phyloP scores from a whole-genome alignment of 345 rosid genomes.

The Brassica incana region DNA sequence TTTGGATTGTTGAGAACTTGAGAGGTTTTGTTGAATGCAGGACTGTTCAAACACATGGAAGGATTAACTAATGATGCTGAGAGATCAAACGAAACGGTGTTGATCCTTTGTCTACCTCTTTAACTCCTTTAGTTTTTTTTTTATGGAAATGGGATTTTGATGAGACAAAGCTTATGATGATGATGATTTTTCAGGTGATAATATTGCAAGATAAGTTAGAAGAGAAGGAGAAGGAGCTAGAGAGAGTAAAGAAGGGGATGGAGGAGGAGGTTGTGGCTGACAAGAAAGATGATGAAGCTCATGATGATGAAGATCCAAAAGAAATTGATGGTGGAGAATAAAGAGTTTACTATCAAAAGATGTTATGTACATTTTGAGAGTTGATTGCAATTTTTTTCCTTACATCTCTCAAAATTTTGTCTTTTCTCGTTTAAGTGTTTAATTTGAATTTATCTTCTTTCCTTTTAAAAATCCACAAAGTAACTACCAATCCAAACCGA shows the following conservation, averaged over 20 bases:
- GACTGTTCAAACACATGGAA: constrained; percentile 66
- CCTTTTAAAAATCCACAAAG: background rate
- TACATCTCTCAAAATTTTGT: background rate
- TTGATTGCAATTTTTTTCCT: constrained; percentile 18
- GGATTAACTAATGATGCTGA: constrained; percentile 77
- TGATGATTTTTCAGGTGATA: constrained; percentile 51
- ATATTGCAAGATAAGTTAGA: constrained; percentile 69
- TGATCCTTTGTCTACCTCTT: constrained; percentile 9
- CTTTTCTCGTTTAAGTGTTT: background rate
- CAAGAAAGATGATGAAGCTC: constrained; percentile 35
- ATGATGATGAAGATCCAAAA: constrained; percentile 35
- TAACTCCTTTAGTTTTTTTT: background rate
- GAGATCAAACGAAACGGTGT: constrained; percentile 85
- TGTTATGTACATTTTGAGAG: constrained; percentile 31
- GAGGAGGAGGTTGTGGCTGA: constrained; percentile 35
- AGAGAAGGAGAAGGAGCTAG: constrained; percentile 65
- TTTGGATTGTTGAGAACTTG: constrained; percentile 8
- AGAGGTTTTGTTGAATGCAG: constrained; percentile 45
- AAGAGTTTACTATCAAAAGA: constrained; percentile 21
- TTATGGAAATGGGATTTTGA: background rate
- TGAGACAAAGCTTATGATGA: background rate
- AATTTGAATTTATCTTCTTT: background rate
- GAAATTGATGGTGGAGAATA: constrained; percentile 37
- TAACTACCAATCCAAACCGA: background rate
- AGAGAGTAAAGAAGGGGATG: constrained; percentile 44